A percentile compares a stretch with the other conserved stretches of the same genome.
Conservation (phyloP, 495 filamentous ascomycete species). For the Hypoxylon fragiforme region DNA sequence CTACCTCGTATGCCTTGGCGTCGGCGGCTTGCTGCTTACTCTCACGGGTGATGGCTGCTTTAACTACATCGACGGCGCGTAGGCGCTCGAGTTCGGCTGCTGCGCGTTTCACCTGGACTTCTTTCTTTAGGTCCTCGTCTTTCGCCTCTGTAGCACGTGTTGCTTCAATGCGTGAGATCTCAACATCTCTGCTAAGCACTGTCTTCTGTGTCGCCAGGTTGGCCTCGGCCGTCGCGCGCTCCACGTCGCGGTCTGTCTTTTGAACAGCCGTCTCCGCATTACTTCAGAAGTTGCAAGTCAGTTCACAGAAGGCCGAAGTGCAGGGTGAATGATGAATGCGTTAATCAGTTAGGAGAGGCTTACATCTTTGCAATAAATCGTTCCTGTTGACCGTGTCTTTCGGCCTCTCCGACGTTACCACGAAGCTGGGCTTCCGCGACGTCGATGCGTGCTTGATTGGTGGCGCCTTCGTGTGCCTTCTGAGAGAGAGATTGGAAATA, state of each 20-base stretch:
- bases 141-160: constrained; percentile 68
- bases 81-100: constrained; percentile 77
- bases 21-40: constrained; percentile 74
- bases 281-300: constrained; percentile 4
- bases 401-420: constrained; percentile 78
- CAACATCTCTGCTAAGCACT: constrained; percentile 68
- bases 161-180: constrained; percentile 71
- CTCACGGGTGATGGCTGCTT: constrained; percentile 73
- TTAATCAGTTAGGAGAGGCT: constrained; percentile 1
- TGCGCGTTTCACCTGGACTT: constrained; percentile 73
- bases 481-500: constrained; percentile 79
- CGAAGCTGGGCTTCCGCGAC: constrained; percentile 77
- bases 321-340: neutral
- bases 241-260: constrained; percentile 79
- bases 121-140: constrained; percentile 75
- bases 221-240: constrained; percentile 76
- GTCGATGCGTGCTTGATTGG: constrained; percentile 76
- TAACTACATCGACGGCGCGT: constrained; percentile 73
- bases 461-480: constrained; percentile 82
- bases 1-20: constrained; percentile 60
- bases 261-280: constrained; percentile 78
- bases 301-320: constrained; percentile 1
- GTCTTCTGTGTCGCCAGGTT: constrained; percentile 70
- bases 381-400: constrained; percentile 74
- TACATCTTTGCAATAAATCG: constrained; percentile 78